A percentile compares a stretch with the other conserved stretches of the same genome.
Conservation (phyloP, 2,329 filamentous ascomycete genomes). For the Talaromyces marneffei region DNA sequence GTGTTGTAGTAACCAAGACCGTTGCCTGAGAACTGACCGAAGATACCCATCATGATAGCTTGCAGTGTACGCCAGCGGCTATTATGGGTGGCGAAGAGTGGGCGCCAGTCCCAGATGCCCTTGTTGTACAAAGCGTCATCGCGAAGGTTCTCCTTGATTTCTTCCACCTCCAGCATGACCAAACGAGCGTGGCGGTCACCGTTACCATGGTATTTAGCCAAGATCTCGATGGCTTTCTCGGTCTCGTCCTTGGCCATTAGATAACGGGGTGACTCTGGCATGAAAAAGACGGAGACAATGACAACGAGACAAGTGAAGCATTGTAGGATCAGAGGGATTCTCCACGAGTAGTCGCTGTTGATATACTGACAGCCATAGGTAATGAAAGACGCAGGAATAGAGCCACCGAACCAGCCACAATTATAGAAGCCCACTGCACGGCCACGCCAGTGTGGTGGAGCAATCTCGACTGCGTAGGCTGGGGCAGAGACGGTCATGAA, state of each 20-base stretch:
- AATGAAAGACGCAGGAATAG: constrained; percentile 47
- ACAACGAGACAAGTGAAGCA: constrained; percentile 56
- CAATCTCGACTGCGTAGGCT: constrained; percentile 45
- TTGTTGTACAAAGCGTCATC: constrained; percentile 44
- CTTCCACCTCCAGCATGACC: constrained; percentile 38
- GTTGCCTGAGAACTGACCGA: constrained; percentile 49
- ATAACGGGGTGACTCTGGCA: constrained; percentile 61
- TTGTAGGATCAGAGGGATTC: constrained; percentile 62
- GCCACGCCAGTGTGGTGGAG: constrained; percentile 48
- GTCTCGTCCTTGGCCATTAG: constrained; percentile 28
- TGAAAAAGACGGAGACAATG: constrained; percentile 53
- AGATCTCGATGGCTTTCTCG: constrained; percentile 55
- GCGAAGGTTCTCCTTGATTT: constrained; percentile 40
- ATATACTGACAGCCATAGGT: constrained; percentile 47
- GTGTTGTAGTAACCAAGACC: constrained; percentile 50
- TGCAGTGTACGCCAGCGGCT: constrained; percentile 47
- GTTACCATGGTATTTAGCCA: constrained; percentile 60
- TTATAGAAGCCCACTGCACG: constrained; percentile 49
- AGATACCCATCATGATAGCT: constrained; percentile 48
- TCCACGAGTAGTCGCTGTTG: constrained; percentile 48
- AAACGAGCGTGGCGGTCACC: constrained; percentile 52
- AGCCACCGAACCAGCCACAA: constrained; percentile 50
- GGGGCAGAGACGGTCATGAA: constrained; percentile 48
- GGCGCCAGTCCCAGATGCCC: constrained; percentile 44
- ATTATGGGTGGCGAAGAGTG: constrained; percentile 40